phyloP scores from a whole-genome alignment of 1,284 basidiomycete genomes.

The Cryptococcus sp. region DNA sequence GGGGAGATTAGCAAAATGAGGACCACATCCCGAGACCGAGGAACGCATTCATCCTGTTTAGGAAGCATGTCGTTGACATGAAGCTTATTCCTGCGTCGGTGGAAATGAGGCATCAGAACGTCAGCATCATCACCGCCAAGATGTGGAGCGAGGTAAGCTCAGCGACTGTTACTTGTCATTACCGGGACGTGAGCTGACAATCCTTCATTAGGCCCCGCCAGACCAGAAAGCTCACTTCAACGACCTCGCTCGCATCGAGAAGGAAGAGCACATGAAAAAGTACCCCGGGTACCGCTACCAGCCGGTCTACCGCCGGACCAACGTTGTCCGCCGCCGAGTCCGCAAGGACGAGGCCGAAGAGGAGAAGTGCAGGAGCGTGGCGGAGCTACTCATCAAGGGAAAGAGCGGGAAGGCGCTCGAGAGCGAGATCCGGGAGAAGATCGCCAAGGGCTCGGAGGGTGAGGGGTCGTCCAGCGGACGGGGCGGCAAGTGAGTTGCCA shows the following conservation, averaged over 20 bases:
- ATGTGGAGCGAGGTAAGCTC: conserved; percentile 45
- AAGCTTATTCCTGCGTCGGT: conserved; percentile 74
- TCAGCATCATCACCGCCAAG: conserved; percentile 42
- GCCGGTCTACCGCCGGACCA: conserved; percentile 40
- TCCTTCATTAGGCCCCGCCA: conserved; percentile 23
- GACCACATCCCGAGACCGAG: conserved; percentile 83
- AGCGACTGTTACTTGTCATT: conserved; percentile 44
- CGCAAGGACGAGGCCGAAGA: conserved; percentile 53
- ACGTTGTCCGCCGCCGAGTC: conserved; percentile 47
- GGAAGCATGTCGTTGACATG: conserved; percentile 77
- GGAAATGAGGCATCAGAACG: conserved; percentile 74
- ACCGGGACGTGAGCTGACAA: conserved; percentile 20
- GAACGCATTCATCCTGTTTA: conserved; percentile 93
- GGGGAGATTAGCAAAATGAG: conserved; percentile 50
- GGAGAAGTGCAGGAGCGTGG: conserved; percentile 57
- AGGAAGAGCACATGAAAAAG: conserved; percentile 68
- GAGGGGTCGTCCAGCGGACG: no score
- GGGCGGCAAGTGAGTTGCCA: neutral
- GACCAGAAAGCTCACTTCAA: conserved; percentile 60
- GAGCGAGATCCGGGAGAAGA: conserved; percentile 59
- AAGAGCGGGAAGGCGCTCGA: conserved; percentile 68
- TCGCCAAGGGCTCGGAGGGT: neutral
- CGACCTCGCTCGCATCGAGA: conserved; percentile 66
- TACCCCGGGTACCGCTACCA: conserved; percentile 42
- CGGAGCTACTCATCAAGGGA: conserved; percentile 68